Evolutionary conservation across 1,139 yeast species (phyloP).

Genomic region (Debaryomycetaceae sp.): DNA sequence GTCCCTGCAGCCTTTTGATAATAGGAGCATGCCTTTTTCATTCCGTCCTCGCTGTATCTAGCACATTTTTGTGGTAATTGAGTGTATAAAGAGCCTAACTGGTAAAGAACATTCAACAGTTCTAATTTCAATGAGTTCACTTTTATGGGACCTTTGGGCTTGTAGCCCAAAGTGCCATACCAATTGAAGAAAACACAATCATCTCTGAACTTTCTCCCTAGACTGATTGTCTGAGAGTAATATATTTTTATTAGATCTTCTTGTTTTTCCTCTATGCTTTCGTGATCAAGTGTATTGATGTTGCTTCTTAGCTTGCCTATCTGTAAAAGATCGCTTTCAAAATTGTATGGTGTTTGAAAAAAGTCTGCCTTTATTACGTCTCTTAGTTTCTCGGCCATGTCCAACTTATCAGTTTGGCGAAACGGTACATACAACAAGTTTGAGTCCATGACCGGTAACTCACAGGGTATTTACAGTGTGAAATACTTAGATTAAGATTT

Average conservation of each 20-base stretch:
- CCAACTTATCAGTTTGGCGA: conserved; percentile 46
- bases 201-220: conserved; percentile 39
- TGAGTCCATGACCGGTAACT: conserved; percentile 16
- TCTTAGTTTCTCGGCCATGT: conserved; percentile 44
- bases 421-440: conserved; percentile 53
- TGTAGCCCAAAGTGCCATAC: conserved; percentile 65
- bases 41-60: conserved; percentile 48
- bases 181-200: conserved; percentile 58
- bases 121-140: conserved; percentile 54
- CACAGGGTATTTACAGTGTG: background rate
- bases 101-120: conserved; percentile 59
- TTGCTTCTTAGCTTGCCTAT: conserved; percentile 27
- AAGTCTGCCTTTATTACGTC: conserved; percentile 56
- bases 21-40: conserved; percentile 59
- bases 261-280: conserved; percentile 13
- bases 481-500: too few species aligned
- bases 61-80: conserved; percentile 48
- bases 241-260: conserved; percentile 26
- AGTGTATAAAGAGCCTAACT: conserved; percentile 64
- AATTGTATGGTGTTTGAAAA: conserved; percentile 61
- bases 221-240: conserved; percentile 25
- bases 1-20: conserved; percentile 75
- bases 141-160: conserved; percentile 38
- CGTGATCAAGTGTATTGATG: conserved; percentile 21
- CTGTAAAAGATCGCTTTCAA: conserved; percentile 48